These are phyloP conservation scores for Parathielavia appendiculata DNA, from an alignment of 495 filamentous ascomycete genomes.

Conservation along the genomic window DNA sequence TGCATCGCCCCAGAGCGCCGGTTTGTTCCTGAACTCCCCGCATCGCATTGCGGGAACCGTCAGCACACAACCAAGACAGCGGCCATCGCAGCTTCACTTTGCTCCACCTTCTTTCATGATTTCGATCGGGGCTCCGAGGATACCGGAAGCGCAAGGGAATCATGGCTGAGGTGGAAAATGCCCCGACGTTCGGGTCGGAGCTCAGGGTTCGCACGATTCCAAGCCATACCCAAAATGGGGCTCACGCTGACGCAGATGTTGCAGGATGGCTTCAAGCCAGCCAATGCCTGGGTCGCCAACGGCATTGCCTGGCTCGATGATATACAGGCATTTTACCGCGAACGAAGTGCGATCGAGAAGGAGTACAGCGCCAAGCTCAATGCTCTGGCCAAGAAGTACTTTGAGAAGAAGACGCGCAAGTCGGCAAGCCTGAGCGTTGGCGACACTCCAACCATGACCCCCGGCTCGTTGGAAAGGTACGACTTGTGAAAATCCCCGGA, in stretches of 20 bases:
- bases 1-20: not conserved
- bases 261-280: conserved; percentile 90
- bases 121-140: conserved; percentile 10
- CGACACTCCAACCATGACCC: conserved; percentile 87
- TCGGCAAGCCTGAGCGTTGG: conserved; percentile 85
- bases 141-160: conserved; percentile 16
- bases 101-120: conserved; percentile 24
- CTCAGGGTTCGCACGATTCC: conserved; percentile 63
- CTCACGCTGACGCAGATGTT: conserved; percentile 13
- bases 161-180: conserved; percentile 71
- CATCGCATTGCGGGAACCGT: not conserved
- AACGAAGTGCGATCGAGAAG: conserved; percentile 89
- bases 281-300: conserved; percentile 83
- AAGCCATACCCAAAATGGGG: not conserved
- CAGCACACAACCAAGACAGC: conserved; percentile 1
- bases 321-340: conserved; percentile 93
- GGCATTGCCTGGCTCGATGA: conserved; percentile 95
- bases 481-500: conserved; percentile 7
- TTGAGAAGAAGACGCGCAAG: conserved; percentile 92
- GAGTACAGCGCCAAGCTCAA: conserved; percentile 88
- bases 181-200: conserved; percentile 80
- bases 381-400: conserved; percentile 86
- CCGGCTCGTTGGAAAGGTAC: conserved; percentile 86
- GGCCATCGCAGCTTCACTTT: conserved; percentile 12
- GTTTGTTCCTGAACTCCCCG: conserved; percentile 4